These are phyloP conservation scores for Calamus simplicifolius DNA, from an alignment of 176 grass and related monocot species.

Conservation along the genomic window DNA sequence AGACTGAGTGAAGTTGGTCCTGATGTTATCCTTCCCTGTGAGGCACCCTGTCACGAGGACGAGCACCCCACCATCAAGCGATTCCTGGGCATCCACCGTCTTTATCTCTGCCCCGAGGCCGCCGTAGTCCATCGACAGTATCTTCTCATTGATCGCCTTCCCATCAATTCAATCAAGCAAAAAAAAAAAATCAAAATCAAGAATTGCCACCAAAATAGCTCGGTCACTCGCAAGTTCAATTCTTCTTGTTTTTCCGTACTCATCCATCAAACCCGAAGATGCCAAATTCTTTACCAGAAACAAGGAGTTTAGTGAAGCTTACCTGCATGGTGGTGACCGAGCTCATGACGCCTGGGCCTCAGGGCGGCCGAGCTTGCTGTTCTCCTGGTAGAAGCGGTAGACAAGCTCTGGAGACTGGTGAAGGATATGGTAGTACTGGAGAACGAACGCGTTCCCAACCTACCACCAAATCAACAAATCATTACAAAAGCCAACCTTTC, in stretches of 20 bases:
- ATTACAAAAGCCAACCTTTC: too few relatives aligned
- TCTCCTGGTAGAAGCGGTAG: conserved; percentile 91
- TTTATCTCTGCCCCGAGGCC: conserved; percentile 60
- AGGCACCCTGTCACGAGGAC: conserved; percentile 84
- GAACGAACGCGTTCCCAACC: conserved; percentile 95
- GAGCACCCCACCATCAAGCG: conserved; percentile 65
- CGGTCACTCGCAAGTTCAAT: too few relatives aligned
- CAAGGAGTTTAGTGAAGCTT: background rate
- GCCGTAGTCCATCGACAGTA: conserved; percentile 69
- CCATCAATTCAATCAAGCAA: too few relatives aligned
- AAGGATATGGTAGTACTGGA: conserved; percentile 96
- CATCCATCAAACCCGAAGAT: background rate
- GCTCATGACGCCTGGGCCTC: conserved; percentile 34
- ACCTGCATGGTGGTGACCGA: conserved; percentile 74
- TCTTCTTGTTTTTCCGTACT: too few relatives aligned
- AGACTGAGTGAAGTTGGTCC: conserved; percentile 69
- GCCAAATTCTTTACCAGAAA: background rate
- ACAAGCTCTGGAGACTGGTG: conserved; percentile 91
- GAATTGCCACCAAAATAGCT: too few relatives aligned
- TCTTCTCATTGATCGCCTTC: conserved; percentile 84
- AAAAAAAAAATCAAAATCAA: too few relatives aligned
- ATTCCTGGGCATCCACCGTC: conserved; percentile 81
- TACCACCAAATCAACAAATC: conserved; percentile 23
- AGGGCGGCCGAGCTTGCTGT: conserved; percentile 72
- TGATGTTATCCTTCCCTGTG: conserved; percentile 31